Evolutionary conservation across 2,329 filamentous ascomycete genomes (phyloP).

Genomic region (Fusarium cyanostomum): DNA sequence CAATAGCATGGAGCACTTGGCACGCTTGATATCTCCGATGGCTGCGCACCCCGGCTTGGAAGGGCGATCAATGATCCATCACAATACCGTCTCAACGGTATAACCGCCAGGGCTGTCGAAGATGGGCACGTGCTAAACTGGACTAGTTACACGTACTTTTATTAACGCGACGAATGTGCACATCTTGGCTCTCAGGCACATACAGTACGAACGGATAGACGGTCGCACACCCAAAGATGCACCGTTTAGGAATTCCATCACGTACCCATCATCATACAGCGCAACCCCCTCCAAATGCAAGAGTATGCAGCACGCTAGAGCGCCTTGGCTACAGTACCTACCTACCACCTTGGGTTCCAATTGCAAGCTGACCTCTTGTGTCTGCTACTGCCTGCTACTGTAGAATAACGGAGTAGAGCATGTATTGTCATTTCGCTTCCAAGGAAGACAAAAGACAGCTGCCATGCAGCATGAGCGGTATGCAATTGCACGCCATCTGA

Average conservation of each 20-base stretch:
- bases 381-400: not conserved
- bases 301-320: slow-evolving; percentile 6
- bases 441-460: slow-evolving; percentile 16
- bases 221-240: too few relatives aligned
- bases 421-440: too few relatives aligned
- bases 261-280: slow-evolving; percentile 34
- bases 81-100: slow-evolving; percentile 13
- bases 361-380: slow-evolving; percentile 16
- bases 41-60: slow-evolving; percentile 22
- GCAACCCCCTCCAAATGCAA: slow-evolving; percentile 1
- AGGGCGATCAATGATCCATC: slow-evolving; percentile 27
- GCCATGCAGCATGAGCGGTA: slow-evolving; percentile 24
- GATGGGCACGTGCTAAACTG: slow-evolving; percentile 8
- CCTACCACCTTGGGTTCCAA: too few relatives aligned
- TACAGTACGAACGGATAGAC: too few relatives aligned
- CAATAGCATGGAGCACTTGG: slow-evolving; percentile 19
- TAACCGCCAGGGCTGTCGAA: slow-evolving; percentile 21
- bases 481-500: slow-evolving; percentile 9
- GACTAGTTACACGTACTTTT: too few relatives aligned
- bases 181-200: slow-evolving; percentile 30
- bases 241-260: slow-evolving; percentile 21
- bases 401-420: too few relatives aligned
- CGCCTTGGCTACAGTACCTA: not conserved
- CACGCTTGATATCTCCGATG: slow-evolving; percentile 30
- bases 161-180: slow-evolving; percentile 19